phyloP scores from a whole-genome alignment of 2,329 filamentous ascomycete genomes.

The Penicillium freii region DNA sequence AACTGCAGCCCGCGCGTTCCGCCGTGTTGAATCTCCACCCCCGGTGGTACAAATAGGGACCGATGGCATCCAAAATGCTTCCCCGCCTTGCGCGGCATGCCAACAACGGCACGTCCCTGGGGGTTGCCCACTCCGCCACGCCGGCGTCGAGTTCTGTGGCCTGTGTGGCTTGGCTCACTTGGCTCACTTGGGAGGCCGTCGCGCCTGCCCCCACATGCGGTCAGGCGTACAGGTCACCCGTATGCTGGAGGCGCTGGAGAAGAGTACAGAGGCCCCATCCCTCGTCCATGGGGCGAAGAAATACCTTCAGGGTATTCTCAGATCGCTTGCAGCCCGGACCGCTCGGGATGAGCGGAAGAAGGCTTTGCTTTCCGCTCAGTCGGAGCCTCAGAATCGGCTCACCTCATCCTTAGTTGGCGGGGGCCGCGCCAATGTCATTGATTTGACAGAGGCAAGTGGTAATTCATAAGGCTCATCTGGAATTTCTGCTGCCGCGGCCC shows the following conservation, averaged over 20 bases:
- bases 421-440: not conserved
- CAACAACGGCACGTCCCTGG: slow-evolving; percentile 53
- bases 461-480: not conserved
- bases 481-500: not conserved
- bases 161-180: slow-evolving; percentile 64
- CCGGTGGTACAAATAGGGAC: slow-evolving; percentile 5
- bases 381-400: not conserved
- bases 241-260: slow-evolving; percentile 63
- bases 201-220: slow-evolving; percentile 61
- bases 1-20: slow-evolving; percentile 37
- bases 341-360: slow-evolving; percentile 41
- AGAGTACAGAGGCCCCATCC: slow-evolving; percentile 55
- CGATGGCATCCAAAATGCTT: slow-evolving; percentile 21
- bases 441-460: not conserved
- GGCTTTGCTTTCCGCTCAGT: not conserved
- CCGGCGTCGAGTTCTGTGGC: slow-evolving; percentile 61
- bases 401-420: not conserved
- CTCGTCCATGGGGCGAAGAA: slow-evolving; percentile 55
- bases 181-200: slow-evolving; percentile 56
- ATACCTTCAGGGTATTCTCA: slow-evolving; percentile 58
- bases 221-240: slow-evolving; percentile 62
- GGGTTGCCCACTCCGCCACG: slow-evolving; percentile 60
- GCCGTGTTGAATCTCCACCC: slow-evolving; percentile 33
- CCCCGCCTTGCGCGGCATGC: slow-evolving; percentile 54
- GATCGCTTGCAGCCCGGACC: slow-evolving; percentile 50